Conservation (phyloP, 2,329 filamentous ascomycete species). For the Grosmannia serpens region DNA sequence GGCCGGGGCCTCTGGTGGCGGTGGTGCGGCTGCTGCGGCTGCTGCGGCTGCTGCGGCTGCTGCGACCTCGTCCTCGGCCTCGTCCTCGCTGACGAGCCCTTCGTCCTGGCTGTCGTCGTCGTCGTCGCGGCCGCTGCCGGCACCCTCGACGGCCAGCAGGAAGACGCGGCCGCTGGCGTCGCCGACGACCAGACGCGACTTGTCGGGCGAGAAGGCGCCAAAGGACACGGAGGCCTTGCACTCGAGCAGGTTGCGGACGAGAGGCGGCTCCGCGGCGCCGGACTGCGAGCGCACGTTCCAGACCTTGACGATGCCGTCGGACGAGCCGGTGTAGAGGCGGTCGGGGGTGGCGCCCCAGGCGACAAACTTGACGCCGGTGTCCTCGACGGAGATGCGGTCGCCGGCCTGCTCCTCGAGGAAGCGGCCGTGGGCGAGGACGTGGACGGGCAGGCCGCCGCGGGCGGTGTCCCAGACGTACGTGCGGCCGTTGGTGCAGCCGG, state of each 20-base stretch:
- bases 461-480: slow-evolving; percentile 54
- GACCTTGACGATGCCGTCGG: slow-evolving; percentile 50
- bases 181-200: slow-evolving; percentile 43
- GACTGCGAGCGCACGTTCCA: slow-evolving; percentile 44
- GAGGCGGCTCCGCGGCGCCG: slow-evolving; percentile 19
- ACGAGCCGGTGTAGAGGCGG: slow-evolving; percentile 51
- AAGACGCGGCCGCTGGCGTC: slow-evolving; percentile 51
- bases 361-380: slow-evolving; percentile 52
- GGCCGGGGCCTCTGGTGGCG: slow-evolving; percentile 4
- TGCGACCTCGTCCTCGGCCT: too few species aligned
- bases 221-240: slow-evolving; percentile 44
- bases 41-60: too few species aligned
- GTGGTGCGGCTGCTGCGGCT: not conserved
- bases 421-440: slow-evolving; percentile 41
- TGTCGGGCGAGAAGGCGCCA: slow-evolving; percentile 47
- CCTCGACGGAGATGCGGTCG: slow-evolving; percentile 27
- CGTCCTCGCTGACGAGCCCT: slow-evolving; percentile 8
- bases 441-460: slow-evolving; percentile 41
- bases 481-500: slow-evolving; percentile 49
- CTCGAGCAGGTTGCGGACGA: slow-evolving; percentile 42
- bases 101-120: slow-evolving; percentile 15
- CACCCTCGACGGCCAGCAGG: slow-evolving; percentile 32
- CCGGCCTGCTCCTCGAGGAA: slow-evolving; percentile 19
- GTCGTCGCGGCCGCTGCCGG: slow-evolving; percentile 3
- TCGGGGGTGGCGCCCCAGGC: slow-evolving; percentile 47